Evolutionary conservation across 768 basidiomycete species (phyloP), one percentile per base, ranked within the genome.

Genomic region (Hericium alpestre): DNA sequence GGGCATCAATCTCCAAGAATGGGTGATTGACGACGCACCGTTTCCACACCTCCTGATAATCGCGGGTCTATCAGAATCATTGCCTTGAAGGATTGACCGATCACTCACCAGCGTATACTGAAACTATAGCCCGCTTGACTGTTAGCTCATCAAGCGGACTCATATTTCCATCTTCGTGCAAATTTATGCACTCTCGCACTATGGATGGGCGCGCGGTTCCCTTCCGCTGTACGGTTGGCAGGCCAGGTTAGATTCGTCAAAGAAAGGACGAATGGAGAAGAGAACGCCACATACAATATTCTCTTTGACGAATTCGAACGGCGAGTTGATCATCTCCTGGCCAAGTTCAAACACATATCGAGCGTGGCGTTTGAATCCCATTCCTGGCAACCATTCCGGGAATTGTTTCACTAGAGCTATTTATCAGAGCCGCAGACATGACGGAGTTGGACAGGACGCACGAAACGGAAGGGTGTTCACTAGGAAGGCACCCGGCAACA

Each of bases 391-490:
- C 55, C 55, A 56, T 37, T 12, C 22, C 1, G 55, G 55, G 1
- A 56, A 38, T 1, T 56, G 32, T 37, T 22, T 43, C 48, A 56
- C 55, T 57, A 54, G 4, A 32, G 32, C 8, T 7, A 10, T 20
- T 65, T 10, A 13, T 66, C 20, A 68, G 53, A 50, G 61, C 55
- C 41, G 61, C 9, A 32, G 32, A 32, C 2, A 32, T 32, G 25
- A 25, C 25, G 25, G 25, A 25, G 2, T 32, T 9, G 32, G 7
- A 40, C 27, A 53, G 16, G 20, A 66, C 68, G 40, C 56, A 70
- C 70, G 59, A 38, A 65, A 57, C 16, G 70, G 68, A 37, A 71
- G 58, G n/a, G 59, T 55, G 54, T 81, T 79, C 3, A 83, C 78
- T 3, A 79, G 65, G 57, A 68, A 60, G 10, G 76, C 78, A 1